Evolutionary conservation across 2,329 filamentous ascomycete species (phyloP), one percentile per base, ranked within the genome.

Genomic region (Penicillium sp.): DNA sequence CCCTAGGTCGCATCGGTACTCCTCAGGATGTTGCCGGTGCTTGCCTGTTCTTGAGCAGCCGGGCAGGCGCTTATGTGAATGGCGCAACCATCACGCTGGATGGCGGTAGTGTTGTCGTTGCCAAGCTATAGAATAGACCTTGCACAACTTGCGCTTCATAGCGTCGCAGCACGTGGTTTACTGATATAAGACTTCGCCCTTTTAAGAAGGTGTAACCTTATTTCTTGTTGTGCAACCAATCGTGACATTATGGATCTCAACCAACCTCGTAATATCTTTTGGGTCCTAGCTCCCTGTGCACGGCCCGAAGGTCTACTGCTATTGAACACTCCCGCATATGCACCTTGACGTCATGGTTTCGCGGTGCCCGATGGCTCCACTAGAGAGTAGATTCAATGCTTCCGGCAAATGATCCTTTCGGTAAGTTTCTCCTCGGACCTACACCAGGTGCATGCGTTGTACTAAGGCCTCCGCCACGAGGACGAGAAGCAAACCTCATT

Each of bases 1-100:
- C 90, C 9, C 71, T 92, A 67, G 84, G 86, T 0, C 79, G 90
- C 35, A 90, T 92, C 68, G 90, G 90, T 0, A 84, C 78, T 19
- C 85, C 88, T 0, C 78, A 88, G 72, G 90, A 93, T 74, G 87
- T 91, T 4, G 90, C 89, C 0, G 90, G 90, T 0, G 84, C 89
- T 11, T 91, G 90, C 72, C 76, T 93, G 60, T 93, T 90, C 76
- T 75, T 93, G 71, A 82, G 84, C 45, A 90, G 88, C 69, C 81
- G 85, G 58, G 90, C 90, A 1, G 90, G 90, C 4, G 80, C 85
- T 1, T 90, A 84, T 73, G 82, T 89, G 41, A 91, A 90, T 65
- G 88, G 88, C 3, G 86, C 88, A 17, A 86, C 85, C 3, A 86
- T 90, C 64, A 78, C 85, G 9, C 71, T 90, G 46, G 88, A 91